phyloP scores from a whole-genome alignment of 1,284 basidiomycete species.

The Melanopsichium pennsylvanicum region DNA sequence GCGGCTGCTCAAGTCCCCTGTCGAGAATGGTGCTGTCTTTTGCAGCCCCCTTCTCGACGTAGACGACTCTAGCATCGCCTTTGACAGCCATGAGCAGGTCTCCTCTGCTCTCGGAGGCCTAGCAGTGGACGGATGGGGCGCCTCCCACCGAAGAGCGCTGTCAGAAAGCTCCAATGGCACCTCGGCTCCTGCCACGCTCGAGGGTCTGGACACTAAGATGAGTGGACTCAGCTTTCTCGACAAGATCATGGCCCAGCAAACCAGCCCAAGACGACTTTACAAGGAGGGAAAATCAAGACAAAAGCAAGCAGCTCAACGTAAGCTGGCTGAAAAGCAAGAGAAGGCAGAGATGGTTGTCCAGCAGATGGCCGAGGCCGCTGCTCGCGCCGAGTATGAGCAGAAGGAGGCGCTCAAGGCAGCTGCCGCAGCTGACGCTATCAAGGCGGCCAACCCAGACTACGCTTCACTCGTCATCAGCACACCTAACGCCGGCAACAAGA shows the following conservation, averaged over 20 bases:
- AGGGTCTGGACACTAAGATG: conserved; percentile 49
- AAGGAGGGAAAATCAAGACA: conserved; percentile 55
- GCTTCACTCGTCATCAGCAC: conserved; percentile 36
- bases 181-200: conserved; percentile 16
- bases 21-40: conserved; percentile 37
- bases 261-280: conserved; percentile 55
- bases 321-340: conserved; percentile 20
- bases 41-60: conserved; percentile 24
- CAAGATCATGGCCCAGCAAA: conserved; percentile 59
- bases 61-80: conserved; percentile 48
- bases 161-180: conserved; percentile 33
- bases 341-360: conserved; percentile 25
- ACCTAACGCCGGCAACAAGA: conserved; percentile 19
- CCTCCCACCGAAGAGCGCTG: conserved; percentile 18
- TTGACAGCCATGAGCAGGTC: conserved; percentile 10
- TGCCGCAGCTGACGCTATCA: conserved; percentile 32
- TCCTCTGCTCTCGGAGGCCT: conserved; percentile 16
- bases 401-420: conserved; percentile 37
- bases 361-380: conserved; percentile 29
- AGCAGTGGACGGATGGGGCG: conserved; percentile 37
- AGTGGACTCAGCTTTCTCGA: conserved; percentile 59
- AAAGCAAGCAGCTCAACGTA: conserved; percentile 23
- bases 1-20: conserved; percentile 42
- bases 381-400: conserved; percentile 28
- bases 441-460: conserved; percentile 36